Percentiles rank a stretch among this genome's conserved stretches.
These are phyloP conservation scores for Aspergillus incahuasiensis DNA, from an alignment of 495 filamentous ascomycete species.

Conservation along the genomic window DNA sequence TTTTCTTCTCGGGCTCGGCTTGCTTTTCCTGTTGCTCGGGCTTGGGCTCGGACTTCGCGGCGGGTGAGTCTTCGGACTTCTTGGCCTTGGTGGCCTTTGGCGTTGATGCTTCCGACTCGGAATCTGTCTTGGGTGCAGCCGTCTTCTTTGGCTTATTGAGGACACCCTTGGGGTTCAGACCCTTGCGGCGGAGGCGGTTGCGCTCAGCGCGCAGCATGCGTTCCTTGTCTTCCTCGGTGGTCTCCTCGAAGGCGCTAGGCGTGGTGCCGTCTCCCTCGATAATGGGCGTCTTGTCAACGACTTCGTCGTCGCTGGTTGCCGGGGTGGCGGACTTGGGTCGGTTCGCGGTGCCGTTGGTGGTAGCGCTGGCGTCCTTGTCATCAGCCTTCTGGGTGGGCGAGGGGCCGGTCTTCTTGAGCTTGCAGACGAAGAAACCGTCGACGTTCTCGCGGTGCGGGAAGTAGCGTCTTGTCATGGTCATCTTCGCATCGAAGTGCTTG, in stretches of 20 bases:
- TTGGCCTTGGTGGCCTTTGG: background rate
- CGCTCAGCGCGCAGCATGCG: constrained; percentile 57
- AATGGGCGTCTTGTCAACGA: constrained; percentile 47
- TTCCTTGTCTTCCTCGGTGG: constrained; percentile 47
- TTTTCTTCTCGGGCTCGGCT: constrained; percentile 2
- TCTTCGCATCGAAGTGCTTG: constrained; percentile 80
- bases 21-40: constrained; percentile 16
- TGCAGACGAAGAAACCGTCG: constrained; percentile 97
- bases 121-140: background rate
- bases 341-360: constrained; percentile 13
- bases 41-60: constrained; percentile 6
- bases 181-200: constrained; percentile 58
- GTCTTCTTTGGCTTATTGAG: constrained; percentile 40
- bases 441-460: constrained; percentile 96
- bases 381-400: constrained; percentile 53
- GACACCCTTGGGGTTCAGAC: constrained; percentile 58
- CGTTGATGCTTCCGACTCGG: constrained; percentile 14
- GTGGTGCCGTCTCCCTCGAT: constrained; percentile 33
- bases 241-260: constrained; percentile 54
- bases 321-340: constrained; percentile 19
- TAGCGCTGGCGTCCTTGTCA: constrained; percentile 20
- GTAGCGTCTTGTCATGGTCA: constrained; percentile 82
- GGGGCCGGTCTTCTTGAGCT: constrained; percentile 87
- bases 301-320: constrained; percentile 24
- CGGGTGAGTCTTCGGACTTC: constrained; percentile 2